Base-by-base conservation (phyloP, 441 rosid genomes). In the Gossypium davidsonii region DNA sequence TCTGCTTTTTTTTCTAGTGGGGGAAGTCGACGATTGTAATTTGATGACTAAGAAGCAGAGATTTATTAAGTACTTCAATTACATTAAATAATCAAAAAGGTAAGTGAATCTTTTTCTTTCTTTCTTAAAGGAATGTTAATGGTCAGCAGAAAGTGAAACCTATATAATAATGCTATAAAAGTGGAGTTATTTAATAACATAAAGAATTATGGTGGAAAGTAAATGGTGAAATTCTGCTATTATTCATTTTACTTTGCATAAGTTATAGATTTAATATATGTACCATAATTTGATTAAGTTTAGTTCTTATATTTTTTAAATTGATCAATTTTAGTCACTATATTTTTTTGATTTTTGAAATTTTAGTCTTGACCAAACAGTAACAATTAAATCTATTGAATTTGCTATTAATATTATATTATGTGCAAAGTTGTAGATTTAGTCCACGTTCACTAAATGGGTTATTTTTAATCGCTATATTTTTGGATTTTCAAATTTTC, bases 141-240 rank as follows among this genome's bases (percentile, higher is more conserved):
- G 12, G 48, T 42, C 48, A 71, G 48, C 53, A 44, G 39, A 70
- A 70, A 75, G 74, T 70, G 53, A 42, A 8, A 17, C 34, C n/a
- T n/a, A 48, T 66, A 18, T 17, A 63, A 39, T 10, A 42, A 58
- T 70, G 39, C 15, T 39, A 39, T 31, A 28, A 34, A 73, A 56
- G 72, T 25, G 72, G 39, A 52, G 9, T 31, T 49, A 58, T 44
- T 39, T 61, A 26, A 5, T 17, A 17, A 18, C 18, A 37, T 6
- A 39, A 57, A 34, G 6, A 6, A 57, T 23, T 42, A 39, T 71
- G 51, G 61, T n/a, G 55, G 53, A 37, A 52, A 73, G 31, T 18
- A 73, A 9, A 42, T 42, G 48, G 48, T 42, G 7, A 42, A 42
- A 42, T 42, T 42, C 14, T 10, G 14, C 1, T 42, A 42, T 42